Evolutionary conservation across 306 rosid species (phyloP).

Genomic region (Quercus dentata): DNA sequence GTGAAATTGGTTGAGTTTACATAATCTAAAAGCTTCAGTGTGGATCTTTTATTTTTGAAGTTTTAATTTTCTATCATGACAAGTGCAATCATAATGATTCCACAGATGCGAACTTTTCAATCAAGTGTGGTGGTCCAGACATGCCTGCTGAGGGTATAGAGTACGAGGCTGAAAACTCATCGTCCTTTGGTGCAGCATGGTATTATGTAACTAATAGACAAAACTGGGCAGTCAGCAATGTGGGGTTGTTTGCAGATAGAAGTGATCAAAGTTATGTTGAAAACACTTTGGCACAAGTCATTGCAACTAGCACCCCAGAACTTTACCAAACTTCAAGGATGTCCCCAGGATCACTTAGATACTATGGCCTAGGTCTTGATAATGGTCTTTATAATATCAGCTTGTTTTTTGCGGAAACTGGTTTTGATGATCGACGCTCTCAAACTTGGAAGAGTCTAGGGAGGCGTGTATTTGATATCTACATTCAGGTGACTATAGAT

Average conservation of each 20-base stretch:
- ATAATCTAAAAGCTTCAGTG: not conserved
- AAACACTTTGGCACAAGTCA: slow-evolving; percentile 24
- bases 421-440: slow-evolving; percentile 23
- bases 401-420: slow-evolving; percentile 68
- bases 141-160: slow-evolving; percentile 31
- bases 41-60: not conserved
- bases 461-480: slow-evolving; percentile 67
- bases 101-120: slow-evolving; percentile 57
- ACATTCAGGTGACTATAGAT: slow-evolving; percentile 52
- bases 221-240: slow-evolving; percentile 78
- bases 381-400: slow-evolving; percentile 62
- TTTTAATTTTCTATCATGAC: not conserved
- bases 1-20: too few relatives aligned
- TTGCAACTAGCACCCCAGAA: slow-evolving; percentile 25
- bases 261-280: slow-evolving; percentile 3
- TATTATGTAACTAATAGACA: slow-evolving; percentile 46
- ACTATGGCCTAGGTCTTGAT: slow-evolving; percentile 73
- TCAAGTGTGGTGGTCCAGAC: slow-evolving; percentile 63
- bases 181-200: slow-evolving; percentile 60
- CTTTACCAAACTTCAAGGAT: slow-evolving; percentile 66
- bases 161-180: slow-evolving; percentile 46
- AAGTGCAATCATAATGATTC: not conserved
- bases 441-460: slow-evolving; percentile 62
- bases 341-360: slow-evolving; percentile 75
- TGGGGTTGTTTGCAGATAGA: slow-evolving; percentile 43